Base-by-base conservation (phyloP, 441 rosid species). In the Bocquillonia castaneifolia region DNA sequence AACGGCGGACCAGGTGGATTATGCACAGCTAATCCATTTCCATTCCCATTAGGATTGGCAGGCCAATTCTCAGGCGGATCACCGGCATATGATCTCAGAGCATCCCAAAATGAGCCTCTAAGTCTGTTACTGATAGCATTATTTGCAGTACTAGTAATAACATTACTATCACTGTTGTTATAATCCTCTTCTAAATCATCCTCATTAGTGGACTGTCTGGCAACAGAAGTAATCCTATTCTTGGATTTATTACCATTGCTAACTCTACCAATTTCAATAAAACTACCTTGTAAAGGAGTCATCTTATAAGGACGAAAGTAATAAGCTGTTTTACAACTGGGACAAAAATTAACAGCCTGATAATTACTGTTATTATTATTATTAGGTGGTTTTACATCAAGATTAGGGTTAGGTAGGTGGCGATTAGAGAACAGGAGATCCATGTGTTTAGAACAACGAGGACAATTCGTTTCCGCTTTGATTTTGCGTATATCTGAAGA, bases 381-480 rank as follows among this genome's bases (percentile, higher is more conserved):
- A 47, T 26, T 14, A 56, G 23, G 3, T 69, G 47, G 78, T 79
- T 42, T 55, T 39, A 26, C 39, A 42, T 68, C 72, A 32, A 67
- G 79, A 67, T 71, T 71, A 15, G 67, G 65, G 45, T 48, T 47
- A 28, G 80, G 81, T 45, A 79, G 74, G 22, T 79, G 83, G 64
- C 84, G 85, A 69, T 82, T 85, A 34, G 92, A 88, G 85, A 89
- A 91, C 59, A 87, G 78, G 72, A 89, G 90, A 82, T 89, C 91
- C 90, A 91, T 82, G 66, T 83, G 86, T 64, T 87, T 86, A 3
- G 92, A 89, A 71, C 97, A 93, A 12, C 91, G 88, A 25, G 98
- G 98, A 66, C 98, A 93, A 70, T 89, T 86, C 1, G 90, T 85
- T 77, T 89, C 97, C 13, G 96, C 98, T 76, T 86, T 81, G 51